phyloP scores from a whole-genome alignment of 495 filamentous ascomycete species.

The Podospora conica region DNA sequence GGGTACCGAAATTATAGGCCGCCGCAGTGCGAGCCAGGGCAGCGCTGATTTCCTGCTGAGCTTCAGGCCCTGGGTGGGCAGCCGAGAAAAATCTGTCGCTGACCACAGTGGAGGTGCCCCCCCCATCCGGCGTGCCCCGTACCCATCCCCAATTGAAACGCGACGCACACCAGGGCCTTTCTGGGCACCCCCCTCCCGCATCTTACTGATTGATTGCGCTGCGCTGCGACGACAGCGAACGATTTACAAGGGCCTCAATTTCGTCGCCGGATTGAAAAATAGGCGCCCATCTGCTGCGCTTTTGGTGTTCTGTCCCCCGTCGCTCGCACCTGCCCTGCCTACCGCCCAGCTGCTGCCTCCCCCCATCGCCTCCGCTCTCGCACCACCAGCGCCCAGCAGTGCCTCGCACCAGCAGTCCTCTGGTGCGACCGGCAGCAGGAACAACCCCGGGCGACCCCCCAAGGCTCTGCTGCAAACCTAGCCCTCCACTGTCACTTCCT shows the following conservation, averaged over 20 bases:
- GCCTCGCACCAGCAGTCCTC: constrained; percentile 18
- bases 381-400: constrained; percentile 11
- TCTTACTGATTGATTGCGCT: constrained; percentile 1
- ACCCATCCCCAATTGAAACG: constrained; percentile 17
- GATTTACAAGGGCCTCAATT: constrained; percentile 5
- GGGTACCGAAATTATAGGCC: constrained; percentile 30
- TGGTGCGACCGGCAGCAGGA: constrained; percentile 9
- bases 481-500: constrained; percentile 9
- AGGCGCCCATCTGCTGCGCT: constrained; percentile 9
- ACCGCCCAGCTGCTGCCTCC: neutral
- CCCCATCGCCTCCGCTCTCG: constrained; percentile 11
- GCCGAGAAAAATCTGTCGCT: constrained; percentile 22
- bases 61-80: constrained; percentile 15
- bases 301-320: neutral
- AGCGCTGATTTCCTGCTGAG: constrained; percentile 31
- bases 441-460: constrained; percentile 3
- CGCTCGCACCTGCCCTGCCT: neutral
- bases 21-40: constrained; percentile 16
- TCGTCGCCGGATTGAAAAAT: constrained; percentile 11
- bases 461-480: constrained; percentile 1
- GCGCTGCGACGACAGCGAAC: neutral
- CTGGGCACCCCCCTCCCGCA: neutral
- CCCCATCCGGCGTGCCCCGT: neutral
- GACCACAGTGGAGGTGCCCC: constrained; percentile 13
- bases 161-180: constrained; percentile 12